Evolutionary conservation across 257 asterid genomes (phyloP), one percentile per base, ranked within the genome.

Genomic region (Misopates orontium): DNA sequence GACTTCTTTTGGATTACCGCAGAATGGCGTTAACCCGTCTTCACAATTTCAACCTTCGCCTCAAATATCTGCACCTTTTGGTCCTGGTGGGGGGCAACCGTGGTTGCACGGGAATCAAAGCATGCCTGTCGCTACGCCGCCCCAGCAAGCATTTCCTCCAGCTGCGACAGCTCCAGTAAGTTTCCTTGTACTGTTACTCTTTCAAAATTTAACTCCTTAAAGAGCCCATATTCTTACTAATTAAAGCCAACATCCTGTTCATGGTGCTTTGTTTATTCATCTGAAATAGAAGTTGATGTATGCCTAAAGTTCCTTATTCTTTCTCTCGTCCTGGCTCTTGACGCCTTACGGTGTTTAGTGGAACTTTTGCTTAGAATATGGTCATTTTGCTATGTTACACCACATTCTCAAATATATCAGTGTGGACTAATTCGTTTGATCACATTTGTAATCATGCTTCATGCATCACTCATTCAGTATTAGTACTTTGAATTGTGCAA

Each of bases 31-130:
- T 63, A 68, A 66, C 71, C 40, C 68, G 77, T 48, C 87, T 10
- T 75, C 89, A 13, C 97, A 83, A 51, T 79, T 79, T 68, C 96
- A 85, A 67, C 85, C 82, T 48, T 80, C 89, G 71, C 67, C 89
- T 40, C 98, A 84, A 76, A 72, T 80, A 73, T 77, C 85, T 71
- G 74, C 80, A 47, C 89, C 94, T 51, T 62, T 60, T 65, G 83
- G 71, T 72, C 76, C 91, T 24, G 53, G 75, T 21, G 87, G 82
- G 15, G 81, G 76, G 12, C 97, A 87, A 47, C 84, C 86, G 16
- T 88, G 95, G 97, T 45, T 83, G 77, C 86, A 82, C 32, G 78
- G 92, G 42, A 72, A 67, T 85, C 98, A 84, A 69, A 75, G 75
- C 71, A 75, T 90, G 12, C 67, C 88, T 21, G 82, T 56, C 70